phyloP scores from a whole-genome alignment of 1,284 basidiomycete genomes.

The Tilletiopsis washingtonensis region DNA sequence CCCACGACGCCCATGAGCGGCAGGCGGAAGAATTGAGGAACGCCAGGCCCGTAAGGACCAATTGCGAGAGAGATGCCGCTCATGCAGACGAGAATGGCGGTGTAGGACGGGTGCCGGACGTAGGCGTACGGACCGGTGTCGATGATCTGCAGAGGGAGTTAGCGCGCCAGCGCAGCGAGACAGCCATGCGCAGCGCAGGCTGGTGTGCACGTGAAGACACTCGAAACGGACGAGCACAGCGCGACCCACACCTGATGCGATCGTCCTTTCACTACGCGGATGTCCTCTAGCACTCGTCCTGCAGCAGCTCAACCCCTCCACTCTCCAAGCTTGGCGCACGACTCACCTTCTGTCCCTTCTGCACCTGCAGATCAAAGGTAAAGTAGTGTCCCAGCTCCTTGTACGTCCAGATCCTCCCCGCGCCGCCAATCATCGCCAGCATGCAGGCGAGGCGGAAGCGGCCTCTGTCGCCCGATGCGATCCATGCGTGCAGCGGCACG shows the following conservation, averaged over 20 bases:
- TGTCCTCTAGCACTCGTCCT: not conserved
- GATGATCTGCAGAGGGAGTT: too few relatives aligned
- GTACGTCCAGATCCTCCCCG: not conserved
- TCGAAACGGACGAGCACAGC: too few relatives aligned
- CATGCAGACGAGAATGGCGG: not conserved
- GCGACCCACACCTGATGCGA: too few relatives aligned
- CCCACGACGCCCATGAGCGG: not conserved
- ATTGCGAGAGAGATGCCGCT: not conserved
- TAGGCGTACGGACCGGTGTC: conserved; percentile 6
- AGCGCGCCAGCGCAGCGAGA: too few relatives aligned
- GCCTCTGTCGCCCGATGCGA: not conserved
- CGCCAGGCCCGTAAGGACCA: not conserved
- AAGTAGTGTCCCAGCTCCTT: conserved; percentile 2
- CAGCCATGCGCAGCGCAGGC: too few relatives aligned
- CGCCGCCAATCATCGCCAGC: not conserved
- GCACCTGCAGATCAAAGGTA: conserved; percentile 4
- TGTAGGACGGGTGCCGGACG: conserved; percentile 7
- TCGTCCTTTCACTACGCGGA: too few relatives aligned
- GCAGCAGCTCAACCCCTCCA: not conserved
- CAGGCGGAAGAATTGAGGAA: not conserved
- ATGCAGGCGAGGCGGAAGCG: not conserved
- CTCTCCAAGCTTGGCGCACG: not conserved
- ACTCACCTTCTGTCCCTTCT: conserved; percentile 4
- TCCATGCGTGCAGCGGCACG: not conserved
- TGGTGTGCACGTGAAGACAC: too few relatives aligned